Conservation (phyloP, 768 basidiomycete genomes). For the Mycena metata region DNA sequence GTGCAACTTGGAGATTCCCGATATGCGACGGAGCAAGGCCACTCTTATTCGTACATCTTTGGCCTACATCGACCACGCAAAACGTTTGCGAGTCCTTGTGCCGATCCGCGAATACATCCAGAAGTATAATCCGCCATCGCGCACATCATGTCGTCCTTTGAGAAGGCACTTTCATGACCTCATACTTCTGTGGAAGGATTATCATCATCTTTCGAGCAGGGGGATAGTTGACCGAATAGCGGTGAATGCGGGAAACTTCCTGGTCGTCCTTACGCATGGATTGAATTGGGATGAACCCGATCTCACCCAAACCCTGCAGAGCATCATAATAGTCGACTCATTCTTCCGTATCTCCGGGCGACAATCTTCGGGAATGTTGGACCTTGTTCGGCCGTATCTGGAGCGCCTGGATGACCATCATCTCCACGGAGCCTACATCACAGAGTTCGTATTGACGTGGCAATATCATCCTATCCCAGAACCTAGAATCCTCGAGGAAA, state of each 20-base stretch:
- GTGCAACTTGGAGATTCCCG: neutral
- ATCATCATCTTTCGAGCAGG: conserved; percentile 25
- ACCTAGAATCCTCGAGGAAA: too few relatives aligned
- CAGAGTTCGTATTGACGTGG: conserved; percentile 10
- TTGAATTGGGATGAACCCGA: conserved; percentile 25
- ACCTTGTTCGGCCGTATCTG: conserved; percentile 7
- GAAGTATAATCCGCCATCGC: conserved; percentile 12
- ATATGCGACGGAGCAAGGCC: conserved; percentile 10
- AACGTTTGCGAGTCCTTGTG: conserved; percentile 18
- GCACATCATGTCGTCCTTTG: conserved; percentile 20
- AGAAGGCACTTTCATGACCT: conserved; percentile 18
- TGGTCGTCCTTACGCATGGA: conserved; percentile 18
- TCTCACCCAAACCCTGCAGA: conserved; percentile 19
- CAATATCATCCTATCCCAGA: too few relatives aligned
- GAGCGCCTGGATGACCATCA: conserved; percentile 13
- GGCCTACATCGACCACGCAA: conserved; percentile 2
- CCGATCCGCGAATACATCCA: too few relatives aligned
- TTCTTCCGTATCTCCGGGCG: conserved; percentile 17
- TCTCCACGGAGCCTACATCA: conserved; percentile 11
- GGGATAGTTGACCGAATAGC: conserved; percentile 10
- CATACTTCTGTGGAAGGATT: conserved; percentile 28
- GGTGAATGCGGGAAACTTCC: conserved; percentile 28
- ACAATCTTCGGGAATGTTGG: conserved; percentile 11
- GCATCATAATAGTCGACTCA: conserved; percentile 14
- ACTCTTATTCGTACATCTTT: conserved; percentile 29